These are phyloP conservation scores for Amphicarpaea edgeworthii DNA, from an alignment of 306 rosid genomes.

Conservation along the genomic window DNA sequence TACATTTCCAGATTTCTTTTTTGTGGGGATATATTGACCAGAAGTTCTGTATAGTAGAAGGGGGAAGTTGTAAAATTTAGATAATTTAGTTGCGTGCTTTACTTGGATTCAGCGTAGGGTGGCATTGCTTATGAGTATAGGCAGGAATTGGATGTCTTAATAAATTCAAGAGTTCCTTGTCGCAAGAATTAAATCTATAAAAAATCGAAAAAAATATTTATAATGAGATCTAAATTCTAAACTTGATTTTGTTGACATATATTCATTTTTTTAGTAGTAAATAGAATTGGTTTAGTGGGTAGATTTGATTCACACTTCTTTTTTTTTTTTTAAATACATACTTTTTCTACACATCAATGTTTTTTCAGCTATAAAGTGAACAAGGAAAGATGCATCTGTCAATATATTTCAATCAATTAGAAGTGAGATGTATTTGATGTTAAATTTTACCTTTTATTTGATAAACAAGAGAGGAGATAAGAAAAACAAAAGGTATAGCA, in stretches of 20 bases:
- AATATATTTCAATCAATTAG: not conserved
- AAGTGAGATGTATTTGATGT: no score
- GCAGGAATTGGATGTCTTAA: not conserved
- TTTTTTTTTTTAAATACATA: no score
- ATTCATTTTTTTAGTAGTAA: no score
- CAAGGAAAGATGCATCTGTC: not conserved
- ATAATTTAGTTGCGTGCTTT: not conserved
- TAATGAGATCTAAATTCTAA: not conserved
- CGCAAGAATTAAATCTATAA: not conserved
- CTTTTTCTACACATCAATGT: no score
- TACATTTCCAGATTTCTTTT: not conserved
- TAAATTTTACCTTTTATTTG: not conserved
- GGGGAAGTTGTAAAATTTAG: slow-evolving; percentile 5
- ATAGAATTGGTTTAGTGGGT: not conserved
- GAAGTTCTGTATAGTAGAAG: not conserved
- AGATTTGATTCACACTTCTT: not conserved
- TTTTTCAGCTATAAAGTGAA: no score
- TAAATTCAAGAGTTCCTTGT: not conserved
- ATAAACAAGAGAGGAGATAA: not conserved
- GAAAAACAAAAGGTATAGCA: not conserved
- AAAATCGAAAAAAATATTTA: not conserved
- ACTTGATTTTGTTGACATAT: no score
- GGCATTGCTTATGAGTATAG: slow-evolving; percentile 2
- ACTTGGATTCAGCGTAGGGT: not conserved
- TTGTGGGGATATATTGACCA: not conserved